These are phyloP conservation scores for Dendrothele bispora DNA, from an alignment of 768 basidiomycete genomes.

Conservation along the genomic window DNA sequence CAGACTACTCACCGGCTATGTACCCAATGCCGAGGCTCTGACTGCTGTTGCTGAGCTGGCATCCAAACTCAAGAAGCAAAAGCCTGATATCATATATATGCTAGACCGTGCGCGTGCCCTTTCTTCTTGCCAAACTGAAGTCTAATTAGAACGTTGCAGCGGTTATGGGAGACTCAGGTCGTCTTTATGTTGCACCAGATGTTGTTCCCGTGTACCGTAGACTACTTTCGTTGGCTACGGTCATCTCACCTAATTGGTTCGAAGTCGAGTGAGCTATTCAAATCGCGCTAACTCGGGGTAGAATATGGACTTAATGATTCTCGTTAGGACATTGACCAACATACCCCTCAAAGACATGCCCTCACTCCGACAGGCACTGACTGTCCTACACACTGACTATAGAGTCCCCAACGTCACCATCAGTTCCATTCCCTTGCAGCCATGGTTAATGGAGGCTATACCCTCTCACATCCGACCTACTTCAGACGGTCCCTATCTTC, in stretches of 20 bases:
- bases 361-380: slow-evolving; percentile 69
- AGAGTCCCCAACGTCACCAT: slow-evolving; percentile 86
- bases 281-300: neutral
- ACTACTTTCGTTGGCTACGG: slow-evolving; percentile 79
- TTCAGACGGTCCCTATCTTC: slow-evolving; percentile 49
- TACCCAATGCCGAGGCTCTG: slow-evolving; percentile 82
- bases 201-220: slow-evolving; percentile 85
- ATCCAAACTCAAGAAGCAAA: slow-evolving; percentile 53
- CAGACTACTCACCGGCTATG: slow-evolving; percentile 87
- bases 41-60: slow-evolving; percentile 64
- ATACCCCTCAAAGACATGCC: slow-evolving; percentile 61
- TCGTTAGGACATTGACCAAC: slow-evolving; percentile 70
- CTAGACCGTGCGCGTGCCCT: slow-evolving; percentile 74
- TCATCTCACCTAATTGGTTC: slow-evolving; percentile 98
- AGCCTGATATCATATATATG: slow-evolving; percentile 74
- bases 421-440: slow-evolving; percentile 76
- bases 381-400: slow-evolving; percentile 73
- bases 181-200: slow-evolving; percentile 83
- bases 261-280: slow-evolving; percentile 84
- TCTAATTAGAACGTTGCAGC: slow-evolving; percentile 45
- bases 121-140: neutral
- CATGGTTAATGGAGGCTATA: slow-evolving; percentile 58
- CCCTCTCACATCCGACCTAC: slow-evolving; percentile 46
- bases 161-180: slow-evolving; percentile 91
- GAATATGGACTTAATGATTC: neutral